phyloP scores from a whole-genome alignment of 2,329 filamentous ascomycete genomes.

The Colletotrichum sp. region DNA sequence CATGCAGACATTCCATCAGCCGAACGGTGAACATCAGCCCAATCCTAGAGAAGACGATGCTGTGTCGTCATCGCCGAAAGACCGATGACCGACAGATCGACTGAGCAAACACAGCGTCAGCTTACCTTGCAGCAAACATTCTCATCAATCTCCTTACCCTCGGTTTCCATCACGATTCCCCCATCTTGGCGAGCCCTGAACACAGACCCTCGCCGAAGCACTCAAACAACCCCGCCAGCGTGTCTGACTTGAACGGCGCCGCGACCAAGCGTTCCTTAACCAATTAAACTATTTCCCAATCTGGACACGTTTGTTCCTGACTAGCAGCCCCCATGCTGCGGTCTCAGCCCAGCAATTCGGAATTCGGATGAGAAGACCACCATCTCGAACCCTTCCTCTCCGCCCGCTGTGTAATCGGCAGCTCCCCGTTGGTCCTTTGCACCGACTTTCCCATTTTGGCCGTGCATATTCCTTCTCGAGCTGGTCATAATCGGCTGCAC shows the following conservation, averaged over 20 bases:
- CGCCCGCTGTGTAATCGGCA: not conserved
- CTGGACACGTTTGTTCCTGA: not conserved
- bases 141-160: not conserved
- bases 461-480: not conserved
- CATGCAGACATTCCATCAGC: not conserved
- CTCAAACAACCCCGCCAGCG: not conserved
- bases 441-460: not conserved
- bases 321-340: not conserved
- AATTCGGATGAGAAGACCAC: conserved; percentile 1
- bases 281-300: conserved; percentile 11
- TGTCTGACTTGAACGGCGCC: not conserved
- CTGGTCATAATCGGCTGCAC: not conserved
- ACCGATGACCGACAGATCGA: not conserved
- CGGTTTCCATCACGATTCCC: not conserved
- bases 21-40: not conserved
- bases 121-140: not conserved
- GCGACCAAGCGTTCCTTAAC: conserved; percentile 8
- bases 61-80: conserved; percentile 8
- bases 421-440: not conserved
- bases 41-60: not conserved
- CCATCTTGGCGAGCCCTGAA: not conserved
- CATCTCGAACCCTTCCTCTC: not conserved
- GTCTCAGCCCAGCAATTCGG: not conserved
- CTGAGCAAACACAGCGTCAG: not conserved
- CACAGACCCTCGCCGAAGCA: not conserved